Percentiles rank a stretch among this genome's conserved stretches.
These are phyloP conservation scores for Chlorella sp. DNA, from an alignment of 139 green algal genomes.

Conservation along the genomic window DNA sequence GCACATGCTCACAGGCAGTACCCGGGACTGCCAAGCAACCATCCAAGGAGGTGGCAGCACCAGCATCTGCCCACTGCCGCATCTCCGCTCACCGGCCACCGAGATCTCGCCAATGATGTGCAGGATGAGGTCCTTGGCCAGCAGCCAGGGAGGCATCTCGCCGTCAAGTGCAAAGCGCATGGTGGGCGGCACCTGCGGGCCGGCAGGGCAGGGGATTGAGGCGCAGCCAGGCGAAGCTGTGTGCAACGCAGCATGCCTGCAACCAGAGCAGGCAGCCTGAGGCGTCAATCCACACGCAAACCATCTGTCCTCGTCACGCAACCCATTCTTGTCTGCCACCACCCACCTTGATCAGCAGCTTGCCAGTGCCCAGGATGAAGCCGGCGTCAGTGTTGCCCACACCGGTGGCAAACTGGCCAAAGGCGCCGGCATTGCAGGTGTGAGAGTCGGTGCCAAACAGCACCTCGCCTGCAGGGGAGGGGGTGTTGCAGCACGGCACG, in stretches of 20 bases:
- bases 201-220: not conserved
- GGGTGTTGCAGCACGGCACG: not conserved
- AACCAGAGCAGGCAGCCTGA: too few relatives aligned
- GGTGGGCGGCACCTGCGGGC: conserved; percentile 89
- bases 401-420: conserved; percentile 96
- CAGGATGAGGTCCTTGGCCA: conserved; percentile 95
- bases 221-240: not conserved
- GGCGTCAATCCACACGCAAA: too few relatives aligned
- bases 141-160: conserved; percentile 92
- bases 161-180: conserved; percentile 95
- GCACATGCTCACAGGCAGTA: too few relatives aligned
- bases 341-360: conserved; percentile 95
- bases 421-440: conserved; percentile 97
- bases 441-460: conserved; percentile 98
- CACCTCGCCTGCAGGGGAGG: conserved; percentile 72
- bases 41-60: too few relatives aligned
- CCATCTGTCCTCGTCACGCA: not conserved
- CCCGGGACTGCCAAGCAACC: too few relatives aligned
- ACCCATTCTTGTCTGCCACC: not conserved
- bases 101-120: conserved; percentile 98
- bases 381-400: conserved; percentile 97
- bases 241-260: too few relatives aligned
- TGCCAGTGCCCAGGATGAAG: conserved; percentile 97
- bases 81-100: conserved; percentile 61
- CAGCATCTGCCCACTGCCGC: too few relatives aligned